These are phyloP conservation scores for Candida coquimbonensis DNA, from an alignment of 805 yeast species.

Conservation along the genomic window DNA sequence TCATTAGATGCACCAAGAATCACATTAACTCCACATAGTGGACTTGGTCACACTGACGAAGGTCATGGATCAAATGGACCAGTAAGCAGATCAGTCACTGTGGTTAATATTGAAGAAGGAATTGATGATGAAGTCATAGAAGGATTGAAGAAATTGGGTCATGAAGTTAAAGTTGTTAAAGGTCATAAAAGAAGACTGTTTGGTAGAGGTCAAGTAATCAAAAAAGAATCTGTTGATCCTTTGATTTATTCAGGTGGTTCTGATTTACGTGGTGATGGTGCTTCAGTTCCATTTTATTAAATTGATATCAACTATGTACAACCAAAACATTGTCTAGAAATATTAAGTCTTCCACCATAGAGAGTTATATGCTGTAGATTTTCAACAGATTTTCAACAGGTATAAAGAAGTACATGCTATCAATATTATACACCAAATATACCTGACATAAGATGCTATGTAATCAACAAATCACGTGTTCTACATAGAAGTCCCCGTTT, in stretches of 20 bases:
- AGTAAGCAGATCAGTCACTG: slow-evolving; percentile 48
- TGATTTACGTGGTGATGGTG: slow-evolving; percentile 83
- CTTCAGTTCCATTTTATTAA: slow-evolving; percentile 36
- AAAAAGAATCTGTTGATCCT: slow-evolving; percentile 34
- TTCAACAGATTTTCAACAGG: too few relatives aligned
- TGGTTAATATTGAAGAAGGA: slow-evolving; percentile 62
- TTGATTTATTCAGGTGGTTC: slow-evolving; percentile 63
- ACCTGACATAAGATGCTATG: too few relatives aligned
- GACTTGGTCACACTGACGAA: slow-evolving; percentile 33
- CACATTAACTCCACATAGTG: slow-evolving; percentile 50
- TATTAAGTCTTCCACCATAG: too few relatives aligned
- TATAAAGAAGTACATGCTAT: too few relatives aligned
- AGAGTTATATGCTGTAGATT: too few relatives aligned
- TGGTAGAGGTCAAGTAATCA: slow-evolving; percentile 73
- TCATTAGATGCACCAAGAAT: slow-evolving; percentile 73
- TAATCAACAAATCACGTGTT: too few relatives aligned
- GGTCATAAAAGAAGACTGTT: slow-evolving; percentile 40
- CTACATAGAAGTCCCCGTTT: too few relatives aligned
- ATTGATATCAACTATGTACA: background rate
- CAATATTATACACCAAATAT: too few relatives aligned
- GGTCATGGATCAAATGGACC: slow-evolving; percentile 65
- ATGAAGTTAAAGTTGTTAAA: slow-evolving; percentile 36
- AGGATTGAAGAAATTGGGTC: slow-evolving; percentile 48
- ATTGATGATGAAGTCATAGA: slow-evolving; percentile 39
- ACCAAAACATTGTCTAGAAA: too few relatives aligned